A percentile compares a stretch with the other conserved stretches of the same genome.
phyloP scores from a whole-genome alignment of 495 filamentous ascomycete species.

The Penicillium flavigenum region DNA sequence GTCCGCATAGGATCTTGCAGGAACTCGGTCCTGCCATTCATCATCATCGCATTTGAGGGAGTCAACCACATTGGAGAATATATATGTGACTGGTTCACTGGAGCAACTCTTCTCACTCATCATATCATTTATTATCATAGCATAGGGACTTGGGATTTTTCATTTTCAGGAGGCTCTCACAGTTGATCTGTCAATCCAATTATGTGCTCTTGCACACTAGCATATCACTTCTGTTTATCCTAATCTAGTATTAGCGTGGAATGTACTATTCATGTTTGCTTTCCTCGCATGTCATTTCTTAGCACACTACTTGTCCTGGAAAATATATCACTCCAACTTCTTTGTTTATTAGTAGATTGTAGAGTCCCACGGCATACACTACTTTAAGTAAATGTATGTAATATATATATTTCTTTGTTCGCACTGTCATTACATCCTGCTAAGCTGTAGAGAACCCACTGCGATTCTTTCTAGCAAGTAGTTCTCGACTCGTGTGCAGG shows the following conservation, averaged over 20 bases:
- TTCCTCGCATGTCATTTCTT: neutral
- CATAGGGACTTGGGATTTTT: constrained; percentile 3
- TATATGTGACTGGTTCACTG: constrained; percentile 31
- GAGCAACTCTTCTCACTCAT: constrained; percentile 19
- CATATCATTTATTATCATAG: constrained; percentile 13
- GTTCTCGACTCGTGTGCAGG: too few species aligned
- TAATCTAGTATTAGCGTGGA: neutral
- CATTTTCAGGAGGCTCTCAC: constrained; percentile 10
- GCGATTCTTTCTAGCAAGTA: too few species aligned
- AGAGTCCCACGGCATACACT: too few species aligned
- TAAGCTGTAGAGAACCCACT: too few species aligned
- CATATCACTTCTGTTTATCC: neutral
- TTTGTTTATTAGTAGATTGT: too few species aligned
- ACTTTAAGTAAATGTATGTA: too few species aligned
- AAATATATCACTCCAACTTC: neutral
- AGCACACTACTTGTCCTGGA: neutral
- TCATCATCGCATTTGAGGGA: constrained; percentile 31
- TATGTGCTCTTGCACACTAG: neutral
- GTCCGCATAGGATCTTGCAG: constrained; percentile 14
- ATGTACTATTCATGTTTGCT: neutral
- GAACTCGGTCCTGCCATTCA: constrained; percentile 16
- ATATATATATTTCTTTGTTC: too few species aligned
- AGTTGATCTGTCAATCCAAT: constrained; percentile 17
- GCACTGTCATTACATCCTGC: too few species aligned
- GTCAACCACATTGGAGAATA: constrained; percentile 25